Conservation (phyloP, 768 basidiomycete species). For the Favolaschia claudopus region DNA sequence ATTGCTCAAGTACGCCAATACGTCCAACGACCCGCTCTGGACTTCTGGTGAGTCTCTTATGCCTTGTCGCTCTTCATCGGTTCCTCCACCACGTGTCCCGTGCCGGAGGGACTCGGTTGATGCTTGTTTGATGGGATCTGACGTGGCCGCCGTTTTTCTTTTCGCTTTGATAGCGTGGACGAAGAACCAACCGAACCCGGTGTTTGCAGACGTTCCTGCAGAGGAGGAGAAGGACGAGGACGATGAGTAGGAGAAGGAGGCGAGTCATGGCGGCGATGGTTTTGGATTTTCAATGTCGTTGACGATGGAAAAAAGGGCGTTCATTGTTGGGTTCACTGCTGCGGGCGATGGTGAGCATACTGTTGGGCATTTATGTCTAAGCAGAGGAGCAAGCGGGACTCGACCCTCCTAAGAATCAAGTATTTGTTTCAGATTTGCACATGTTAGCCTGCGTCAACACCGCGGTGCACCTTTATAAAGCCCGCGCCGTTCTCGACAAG, state of each 20-base stretch:
- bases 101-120: constrained; percentile 29
- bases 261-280: constrained; percentile 28
- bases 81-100: constrained; percentile 7
- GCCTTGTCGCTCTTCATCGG: constrained; percentile 27
- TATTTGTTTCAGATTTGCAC: too few species aligned
- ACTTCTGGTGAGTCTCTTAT: constrained; percentile 71
- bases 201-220: constrained; percentile 74
- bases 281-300: too few species aligned
- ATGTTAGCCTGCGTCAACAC: too few species aligned
- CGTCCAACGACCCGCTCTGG: constrained; percentile 84
- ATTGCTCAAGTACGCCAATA: constrained; percentile 88
- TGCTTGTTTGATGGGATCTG: constrained; percentile 60
- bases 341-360: too few species aligned
- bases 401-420: too few species aligned
- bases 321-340: too few species aligned
- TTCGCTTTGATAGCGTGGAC: constrained; percentile 78
- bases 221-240: constrained; percentile 61
- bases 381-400: too few species aligned
- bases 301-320: constrained; percentile 19
- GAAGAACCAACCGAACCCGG: constrained; percentile 84
- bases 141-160: constrained; percentile 69
- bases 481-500: too few species aligned
- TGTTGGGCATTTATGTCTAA: too few species aligned
- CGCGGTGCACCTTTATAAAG: too few species aligned
- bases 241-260: constrained; percentile 28